Base-by-base conservation (phyloP, 805 yeast species). In the Saturnispora galanensis region DNA sequence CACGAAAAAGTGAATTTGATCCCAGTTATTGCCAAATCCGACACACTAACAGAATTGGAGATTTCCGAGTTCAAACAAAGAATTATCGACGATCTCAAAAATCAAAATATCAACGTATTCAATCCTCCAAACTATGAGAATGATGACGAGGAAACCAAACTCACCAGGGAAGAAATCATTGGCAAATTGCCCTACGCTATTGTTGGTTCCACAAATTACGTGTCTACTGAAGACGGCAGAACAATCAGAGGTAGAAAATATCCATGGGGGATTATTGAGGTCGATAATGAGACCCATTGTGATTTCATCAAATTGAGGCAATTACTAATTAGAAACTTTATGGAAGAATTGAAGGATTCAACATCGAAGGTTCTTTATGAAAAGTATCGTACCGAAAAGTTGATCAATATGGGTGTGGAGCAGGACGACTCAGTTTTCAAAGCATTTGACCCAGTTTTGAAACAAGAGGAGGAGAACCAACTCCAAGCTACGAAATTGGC, bases 191-290 rank as follows among this genome's bases (percentile, higher is more conserved):
- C 99, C 39, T 90, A 86, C 67, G 97, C 98, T 13, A 81, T 93
- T 52, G 84, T 93, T 44, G 98, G 97, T 17, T 86, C 97, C 17
- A 84, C 93, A 17, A 67, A 69, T 47, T 79, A 77, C 50, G 80
- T 84, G 31, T 79, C 79, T 54, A 72, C 75, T 38, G 62, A 73
- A 36, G 93, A 84, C 58, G 96, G 96, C 35, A 75, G 85, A 62
- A 50, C 59, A 17, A 94, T 89, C 38, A 79, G 97, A 64, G 97
- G 96, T 54, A 84, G 98, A 67, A 69, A 76, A 50, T 90, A 90
- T 63, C 97, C 97, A 50, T 93, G 98, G 98, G 97, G 97, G 53
- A 73, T 84, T 17, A 84, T 93, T 56, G 97, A 93, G 67, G 89
- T 93, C 54, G 97, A 88, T 63, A 90, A 93, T 63, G 93, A 86